Evolutionary conservation across 2,329 filamentous ascomycete genomes (phyloP), one percentile per base, ranked within the genome.

Genomic region (Botrytis aclada): DNA sequence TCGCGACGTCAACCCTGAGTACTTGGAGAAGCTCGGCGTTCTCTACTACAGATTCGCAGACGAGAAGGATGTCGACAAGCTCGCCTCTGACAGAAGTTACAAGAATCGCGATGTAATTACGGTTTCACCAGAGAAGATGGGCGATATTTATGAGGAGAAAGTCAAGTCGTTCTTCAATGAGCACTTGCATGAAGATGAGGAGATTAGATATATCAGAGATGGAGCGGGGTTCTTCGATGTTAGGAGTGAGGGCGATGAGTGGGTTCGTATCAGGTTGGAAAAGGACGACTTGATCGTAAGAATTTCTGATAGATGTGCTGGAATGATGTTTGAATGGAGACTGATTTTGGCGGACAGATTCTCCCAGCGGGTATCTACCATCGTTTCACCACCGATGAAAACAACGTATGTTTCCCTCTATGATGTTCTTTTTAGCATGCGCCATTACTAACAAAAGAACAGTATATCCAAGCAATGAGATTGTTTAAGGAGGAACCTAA

Each of bases 401-500:
- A 91, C 75, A 97, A 99, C 81, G 95, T 97, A 82, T 84, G 93
- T 88, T 43, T 60, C 61, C 63, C 66, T 37, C 8, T 37, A 54
- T 34, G 45, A 18, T 22, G 20, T 39, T 1, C 6, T 76, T 45
- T 14, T 22, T 29, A n/a, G 34, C 39, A 47, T 54, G 62, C 56
- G 71, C 29, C 37, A 32, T 18, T 66, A 65, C 39, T 65, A 37
- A 69, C 61, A 12, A 22, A 45, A 58, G 39, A 70, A 65, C 77
- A 98, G 95, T 98, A 95, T 81, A 93, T 97, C 77, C 93, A 97
- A 81, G 96, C 96, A 22, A 95, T 98, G 93, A 89, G 96, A 73
- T 86, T 99, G 69, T 99, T 98, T 88, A 95, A 98, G 85, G 96
- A 98, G 77, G 95, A 98, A 83, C 96, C 96, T 47, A 98, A 98